A percentile compares a stretch with the other conserved stretches of the same genome.
Evolutionary conservation across 2,329 filamentous ascomycete genomes (phyloP).

Genomic region (Aureobasidium pullulans): DNA sequence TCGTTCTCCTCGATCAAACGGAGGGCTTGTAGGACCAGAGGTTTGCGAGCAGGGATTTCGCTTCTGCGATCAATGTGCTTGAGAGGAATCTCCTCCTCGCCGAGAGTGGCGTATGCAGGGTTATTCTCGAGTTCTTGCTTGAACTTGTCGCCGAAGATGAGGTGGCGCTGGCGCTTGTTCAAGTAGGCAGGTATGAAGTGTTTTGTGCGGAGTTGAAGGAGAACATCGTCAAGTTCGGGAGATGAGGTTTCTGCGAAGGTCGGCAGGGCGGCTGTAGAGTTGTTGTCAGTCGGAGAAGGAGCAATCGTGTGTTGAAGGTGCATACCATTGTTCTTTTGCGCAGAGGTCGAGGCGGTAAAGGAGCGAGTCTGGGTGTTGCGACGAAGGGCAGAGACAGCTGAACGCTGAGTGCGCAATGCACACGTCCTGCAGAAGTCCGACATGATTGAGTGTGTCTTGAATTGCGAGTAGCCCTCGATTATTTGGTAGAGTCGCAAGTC

Average conservation of each 20-base stretch:
- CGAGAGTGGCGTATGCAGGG: constrained; percentile 36
- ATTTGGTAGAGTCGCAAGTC: background rate
- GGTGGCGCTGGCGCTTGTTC: constrained; percentile 31
- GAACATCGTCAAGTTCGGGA: constrained; percentile 33
- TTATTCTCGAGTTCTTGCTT: constrained; percentile 35
- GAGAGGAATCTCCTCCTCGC: constrained; percentile 32
- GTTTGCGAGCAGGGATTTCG: constrained; percentile 24
- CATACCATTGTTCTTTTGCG: constrained; percentile 7
- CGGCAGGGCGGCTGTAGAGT: constrained; percentile 30
- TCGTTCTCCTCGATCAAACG: constrained; percentile 22
- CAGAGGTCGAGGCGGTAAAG: constrained; percentile 9
- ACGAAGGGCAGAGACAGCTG: constrained; percentile 17
- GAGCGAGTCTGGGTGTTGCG: constrained; percentile 9
- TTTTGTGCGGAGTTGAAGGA: constrained; percentile 35
- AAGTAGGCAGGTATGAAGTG: constrained; percentile 40
- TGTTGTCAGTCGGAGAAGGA: background rate
- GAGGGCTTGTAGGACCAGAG: constrained; percentile 25
- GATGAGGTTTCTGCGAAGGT: constrained; percentile 34
- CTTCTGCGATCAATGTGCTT: constrained; percentile 25
- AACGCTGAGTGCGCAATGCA: constrained; percentile 25
- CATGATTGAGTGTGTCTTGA: constrained; percentile 17
- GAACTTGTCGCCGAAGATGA: constrained; percentile 36
- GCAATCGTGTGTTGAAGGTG: background rate
- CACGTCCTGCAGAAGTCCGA: constrained; percentile 26
- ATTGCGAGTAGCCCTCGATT: background rate